These are phyloP conservation scores for Blastobotrys elegans DNA, from an alignment of 1,139 yeast species.

Conservation along the genomic window DNA sequence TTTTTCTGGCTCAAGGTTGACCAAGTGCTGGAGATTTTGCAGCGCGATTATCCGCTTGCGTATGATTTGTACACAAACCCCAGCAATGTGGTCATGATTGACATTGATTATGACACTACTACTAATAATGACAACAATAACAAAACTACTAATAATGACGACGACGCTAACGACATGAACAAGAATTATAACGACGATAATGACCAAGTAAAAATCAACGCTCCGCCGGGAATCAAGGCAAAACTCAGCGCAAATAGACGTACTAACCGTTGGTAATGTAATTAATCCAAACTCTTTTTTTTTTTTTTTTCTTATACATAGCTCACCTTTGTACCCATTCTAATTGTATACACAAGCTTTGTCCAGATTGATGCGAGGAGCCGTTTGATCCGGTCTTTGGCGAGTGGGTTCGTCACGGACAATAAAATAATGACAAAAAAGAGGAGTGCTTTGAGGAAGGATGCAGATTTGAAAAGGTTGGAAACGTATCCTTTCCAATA, in stretches of 20 bases:
- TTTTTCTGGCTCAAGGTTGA: slow-evolving; percentile 47
- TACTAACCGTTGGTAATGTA: neutral
- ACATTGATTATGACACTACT: slow-evolving; percentile 23
- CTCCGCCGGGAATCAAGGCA: slow-evolving; percentile 6
- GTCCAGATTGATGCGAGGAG: slow-evolving; percentile 17
- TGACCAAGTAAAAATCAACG: neutral
- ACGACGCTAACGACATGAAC: neutral
- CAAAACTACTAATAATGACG: neutral
- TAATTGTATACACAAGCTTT: slow-evolving; percentile 20
- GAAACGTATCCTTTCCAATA: slow-evolving; percentile 15
- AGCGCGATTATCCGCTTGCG: slow-evolving; percentile 20
- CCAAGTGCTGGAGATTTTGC: slow-evolving; percentile 32
- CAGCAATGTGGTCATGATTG: slow-evolving; percentile 22
- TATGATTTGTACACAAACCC: slow-evolving; percentile 17
- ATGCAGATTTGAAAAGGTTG: slow-evolving; percentile 11
- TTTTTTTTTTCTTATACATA: slow-evolving; percentile 17
- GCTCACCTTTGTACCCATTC: slow-evolving; percentile 28
- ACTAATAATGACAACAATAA: neutral
- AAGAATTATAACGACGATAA: neutral
- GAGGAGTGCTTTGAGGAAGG: slow-evolving; percentile 13
- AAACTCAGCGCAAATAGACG: slow-evolving; percentile 2
- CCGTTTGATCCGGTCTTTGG: slow-evolving; percentile 17
- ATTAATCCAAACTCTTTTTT: neutral
- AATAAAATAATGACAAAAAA: slow-evolving; percentile 20
- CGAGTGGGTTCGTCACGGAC: slow-evolving; percentile 18